A percentile compares a stretch with the other conserved stretches of the same genome.
These are phyloP conservation scores for Henningerozyma blattae DNA, from an alignment of 805 yeast genomes.

Conservation along the genomic window DNA sequence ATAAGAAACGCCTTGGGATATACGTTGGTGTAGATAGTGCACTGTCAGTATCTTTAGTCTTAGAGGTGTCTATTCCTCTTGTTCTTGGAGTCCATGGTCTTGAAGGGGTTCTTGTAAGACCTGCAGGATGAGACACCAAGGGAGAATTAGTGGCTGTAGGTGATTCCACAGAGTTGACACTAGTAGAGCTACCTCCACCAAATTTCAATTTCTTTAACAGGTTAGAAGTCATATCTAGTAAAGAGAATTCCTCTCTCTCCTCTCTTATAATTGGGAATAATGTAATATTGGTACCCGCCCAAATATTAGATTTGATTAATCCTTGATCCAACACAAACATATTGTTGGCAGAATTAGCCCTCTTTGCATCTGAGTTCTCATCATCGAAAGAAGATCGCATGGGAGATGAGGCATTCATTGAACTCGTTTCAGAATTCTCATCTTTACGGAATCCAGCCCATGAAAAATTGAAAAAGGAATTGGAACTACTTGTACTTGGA, in stretches of 20 bases:
- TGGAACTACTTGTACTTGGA: constrained; percentile 14
- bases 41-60: not conserved
- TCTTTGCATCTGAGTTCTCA: constrained; percentile 4
- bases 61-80: not conserved
- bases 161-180: not conserved
- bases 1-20: not conserved
- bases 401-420: too few relatives aligned
- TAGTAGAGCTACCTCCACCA: constrained; percentile 1
- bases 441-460: constrained; percentile 24
- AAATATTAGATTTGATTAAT: constrained; percentile 32
- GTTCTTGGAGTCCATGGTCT: not conserved
- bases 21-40: not conserved
- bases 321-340: constrained; percentile 22
- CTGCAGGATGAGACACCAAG: not conserved
- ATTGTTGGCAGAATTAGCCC: constrained; percentile 9
- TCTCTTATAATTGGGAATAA: constrained; percentile 37
- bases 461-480: constrained; percentile 27
- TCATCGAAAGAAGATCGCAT: constrained; percentile 3
- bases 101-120: not conserved
- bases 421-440: too few relatives aligned
- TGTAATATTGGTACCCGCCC: constrained; percentile 39
- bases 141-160: not conserved
- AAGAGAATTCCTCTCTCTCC: constrained; percentile 29
- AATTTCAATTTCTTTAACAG: constrained; percentile 28
- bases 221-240: constrained; percentile 29